Base-by-base conservation (phyloP, 768 basidiomycete genomes). In the Vararia minispora region DNA sequence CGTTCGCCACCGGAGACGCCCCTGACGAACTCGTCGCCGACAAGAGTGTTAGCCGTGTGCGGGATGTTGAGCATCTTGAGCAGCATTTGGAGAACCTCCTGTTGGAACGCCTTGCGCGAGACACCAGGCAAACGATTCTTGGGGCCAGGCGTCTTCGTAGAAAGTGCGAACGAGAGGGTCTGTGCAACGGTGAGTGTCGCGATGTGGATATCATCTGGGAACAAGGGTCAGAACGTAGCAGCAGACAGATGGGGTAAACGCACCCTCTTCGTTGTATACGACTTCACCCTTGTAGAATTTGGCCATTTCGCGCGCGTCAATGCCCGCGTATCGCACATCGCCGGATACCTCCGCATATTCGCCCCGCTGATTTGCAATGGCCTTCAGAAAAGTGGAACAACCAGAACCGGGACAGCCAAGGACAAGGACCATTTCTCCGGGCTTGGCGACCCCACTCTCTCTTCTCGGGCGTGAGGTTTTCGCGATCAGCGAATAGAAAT, bases 1-100 rank as follows among this genome's bases (percentile, higher is more conserved):
- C 80, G 70, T 53, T 87, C 85, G n/a, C 85, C 84, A 35, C 85
- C 85, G 1, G 77, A 80, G 13, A 87, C 76, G 22, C 83, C 82
- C 10, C 81, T 80, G 5, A 94, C 80, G 48, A 84, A 88, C 44
- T 85, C 88, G 54, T 90, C 78, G 1, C 91, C 91, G 32, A 94
- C 81, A 0, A 85, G 75, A 3, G 90, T 94, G 39, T 72, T 63
- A 35, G 62, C 53, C 0, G 90, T 92, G 58, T 92, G 87, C 4
- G 68, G 62, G 48, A 95, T 85, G 50, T 90, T 90, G 40, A 92
- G 75, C 74, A 90, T 83, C 31, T 70, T 68, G 23, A 90, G 64
- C 36, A 85, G 63, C 51, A 76, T 68, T 17, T 76, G 68, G 24
- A 74, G 66, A 12, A 89, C 68, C 39, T 72, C 57, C 0, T 58